Base-by-base conservation (phyloP, 2,329 filamentous ascomycete genomes). In the Aspergillus pseudotamarii region DNA sequence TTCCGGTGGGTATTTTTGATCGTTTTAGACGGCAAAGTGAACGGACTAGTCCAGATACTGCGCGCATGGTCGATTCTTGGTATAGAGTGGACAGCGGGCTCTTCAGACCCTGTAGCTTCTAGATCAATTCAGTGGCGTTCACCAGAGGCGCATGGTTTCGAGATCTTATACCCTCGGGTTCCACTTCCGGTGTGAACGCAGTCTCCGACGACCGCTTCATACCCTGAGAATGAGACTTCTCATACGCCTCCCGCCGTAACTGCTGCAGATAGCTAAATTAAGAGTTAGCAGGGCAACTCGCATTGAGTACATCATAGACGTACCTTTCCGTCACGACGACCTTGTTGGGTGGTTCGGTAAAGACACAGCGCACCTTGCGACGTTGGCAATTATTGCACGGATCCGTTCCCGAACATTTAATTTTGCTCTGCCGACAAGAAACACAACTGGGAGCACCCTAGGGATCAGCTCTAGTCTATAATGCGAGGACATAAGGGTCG, bases 121-220 rank as follows among this genome's bases (percentile, higher is more conserved):
- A 6, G 4, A 53, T 34, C 2, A 3, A 32, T 0, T 53, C n/a
- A 53, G 50, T 28, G 14, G 28, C 11, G 48, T n/a, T 28, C 3
- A 28, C 14, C 26, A 28, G 6, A 30, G 21, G 48, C 4, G 3
- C 50, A 34, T 19, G 2, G 12, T 32, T 34, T 8, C 9, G n/a
- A 11, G 38, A 41, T 41, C 2, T 4, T n/a, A 41, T 41, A 41
- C 38, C 28, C 3, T 32, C 28, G 19, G 19, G 10, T 19, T n/a
- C 21, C 26, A 59, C 28, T 14, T 46, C 26, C 46, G 28, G 12
- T 1, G 21, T 38, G 26, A 58, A 26, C 4, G 73, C 69, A 46
- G 67, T 73, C 28, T 75, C 74, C 14, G 68, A 69, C n/a, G 73
- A 65, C 0, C 67, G 68, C 41, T 73, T 77, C 60, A 69, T 73